Evolutionary conservation across 2,329 filamentous ascomycete genomes (phyloP).

Genomic region (Claviceps cyperi): DNA sequence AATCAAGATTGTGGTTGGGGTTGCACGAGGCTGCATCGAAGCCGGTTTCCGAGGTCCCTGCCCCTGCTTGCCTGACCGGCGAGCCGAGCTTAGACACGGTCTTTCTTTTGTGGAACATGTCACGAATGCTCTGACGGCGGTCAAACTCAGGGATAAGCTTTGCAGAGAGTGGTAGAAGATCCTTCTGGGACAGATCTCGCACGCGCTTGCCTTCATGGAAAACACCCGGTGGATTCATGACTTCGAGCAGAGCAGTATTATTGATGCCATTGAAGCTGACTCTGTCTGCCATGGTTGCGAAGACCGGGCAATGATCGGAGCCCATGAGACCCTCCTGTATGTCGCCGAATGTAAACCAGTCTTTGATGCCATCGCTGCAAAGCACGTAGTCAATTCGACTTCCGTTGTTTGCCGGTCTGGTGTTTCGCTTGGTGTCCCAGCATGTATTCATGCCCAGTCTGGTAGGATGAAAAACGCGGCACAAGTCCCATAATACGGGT

Average conservation of each 20-base stretch:
- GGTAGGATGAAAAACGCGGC: constrained; percentile 64
- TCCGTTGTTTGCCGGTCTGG: constrained; percentile 88
- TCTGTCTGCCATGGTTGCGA: constrained; percentile 52
- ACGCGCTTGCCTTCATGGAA: constrained; percentile 53
- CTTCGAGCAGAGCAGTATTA: constrained; percentile 45
- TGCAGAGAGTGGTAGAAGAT: constrained; percentile 61
- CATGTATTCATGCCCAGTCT: constrained; percentile 89
- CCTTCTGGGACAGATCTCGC: constrained; percentile 50
- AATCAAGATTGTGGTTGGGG: not conserved
- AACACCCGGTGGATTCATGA: constrained; percentile 64
- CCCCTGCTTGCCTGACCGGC: not conserved
- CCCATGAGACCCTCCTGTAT: constrained; percentile 92
- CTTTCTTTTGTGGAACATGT: constrained; percentile 57
- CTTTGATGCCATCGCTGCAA: constrained; percentile 62
- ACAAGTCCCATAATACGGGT: constrained; percentile 70
- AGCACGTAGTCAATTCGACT: constrained; percentile 89
- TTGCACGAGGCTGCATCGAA: not conserved
- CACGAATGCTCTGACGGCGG: constrained; percentile 69
- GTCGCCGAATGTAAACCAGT: constrained; percentile 67
- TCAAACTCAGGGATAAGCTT: constrained; percentile 81
- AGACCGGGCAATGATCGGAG: constrained; percentile 94
- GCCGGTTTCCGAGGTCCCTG: not conserved
- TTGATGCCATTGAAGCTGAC: constrained; percentile 34
- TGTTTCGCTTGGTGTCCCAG: constrained; percentile 90
- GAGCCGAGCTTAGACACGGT: not conserved